Evolutionary conservation across 2,329 filamentous ascomycete species (phyloP).

Genomic region (Metarhizium humberi): DNA sequence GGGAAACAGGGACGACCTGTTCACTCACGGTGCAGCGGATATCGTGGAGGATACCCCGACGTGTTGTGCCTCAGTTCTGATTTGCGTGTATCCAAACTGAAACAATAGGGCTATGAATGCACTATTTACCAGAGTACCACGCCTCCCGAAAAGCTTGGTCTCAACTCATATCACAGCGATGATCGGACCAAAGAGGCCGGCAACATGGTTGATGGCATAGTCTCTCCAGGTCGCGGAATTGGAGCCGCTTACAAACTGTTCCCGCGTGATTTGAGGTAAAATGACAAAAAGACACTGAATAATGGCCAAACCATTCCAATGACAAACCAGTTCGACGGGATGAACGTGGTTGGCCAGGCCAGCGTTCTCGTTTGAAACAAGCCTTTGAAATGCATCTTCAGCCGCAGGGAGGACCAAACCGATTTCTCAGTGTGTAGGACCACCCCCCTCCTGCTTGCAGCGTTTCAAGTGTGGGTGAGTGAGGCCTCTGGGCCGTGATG

Average conservation of each 20-base stretch:
- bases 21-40: slow-evolving; percentile 7
- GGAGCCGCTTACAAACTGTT: slow-evolving; percentile 2
- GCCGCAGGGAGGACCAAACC: slow-evolving; percentile 5
- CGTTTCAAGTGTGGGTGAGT: too few relatives aligned
- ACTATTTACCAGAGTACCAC: slow-evolving; percentile 4
- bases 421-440: slow-evolving; percentile 8
- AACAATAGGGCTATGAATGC: slow-evolving; percentile 5
- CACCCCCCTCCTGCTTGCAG: too few relatives aligned
- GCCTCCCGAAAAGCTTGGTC: slow-evolving; percentile 5
- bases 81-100: slow-evolving; percentile 8
- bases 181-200: slow-evolving; percentile 4
- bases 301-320: slow-evolving; percentile 8
- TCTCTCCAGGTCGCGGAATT: slow-evolving; percentile 9
- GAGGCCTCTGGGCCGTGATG: too few relatives aligned
- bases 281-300: slow-evolving; percentile 6
- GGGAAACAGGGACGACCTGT: not conserved
- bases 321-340: slow-evolving; percentile 8
- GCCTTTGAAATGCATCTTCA: slow-evolving; percentile 9
- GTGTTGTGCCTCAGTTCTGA: slow-evolving; percentile 7
- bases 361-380: slow-evolving; percentile 7
- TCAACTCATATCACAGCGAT: slow-evolving; percentile 5
- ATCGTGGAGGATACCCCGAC: slow-evolving; percentile 7
- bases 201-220: slow-evolving; percentile 8
- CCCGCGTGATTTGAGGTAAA: slow-evolving; percentile 5
- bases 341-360: slow-evolving; percentile 5